Evolutionary conservation across 1,139 yeast species (phyloP), one percentile per base, ranked within the genome.

Genomic region (Candida pseudoviswanathii): DNA sequence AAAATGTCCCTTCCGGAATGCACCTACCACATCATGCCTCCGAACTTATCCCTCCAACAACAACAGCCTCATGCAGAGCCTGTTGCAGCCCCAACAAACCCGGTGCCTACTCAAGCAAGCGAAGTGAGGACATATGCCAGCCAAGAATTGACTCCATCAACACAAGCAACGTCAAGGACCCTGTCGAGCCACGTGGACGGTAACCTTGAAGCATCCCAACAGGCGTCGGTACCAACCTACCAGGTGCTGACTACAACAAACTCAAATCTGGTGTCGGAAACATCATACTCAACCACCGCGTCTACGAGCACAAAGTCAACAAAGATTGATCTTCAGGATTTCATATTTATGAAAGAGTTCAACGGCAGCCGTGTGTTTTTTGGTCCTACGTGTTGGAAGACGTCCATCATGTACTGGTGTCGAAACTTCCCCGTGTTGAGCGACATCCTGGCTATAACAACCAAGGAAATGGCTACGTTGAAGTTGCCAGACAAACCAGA

Each of bases 311-410:
- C 40, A 5, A 6, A 33, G 3, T 4, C 11, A 11, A 7, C 27
- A 16, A 16, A 24, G 29, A 29, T 39, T 9, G 41, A 39, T n/a
- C 22, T 39, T 4, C 31, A 11, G 9, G 41, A 39, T 24, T 11
- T 39, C 8, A 39, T 39, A 7, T 26, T n/a, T 10, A 6, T 39
- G 9, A 39, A 26, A 24, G 41, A 39, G 10, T 39, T 26, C n/a
- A 39, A 39, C 6, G 41, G 32, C 6, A 39, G 31, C 10, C 41
- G 25, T 5, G n/a, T 39, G 8, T 39, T 39, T 10, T 39, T 39
- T n/a, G 41, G 41, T 7, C 32, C 41, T 11, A 39, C 41, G 5
- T n/a, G 30, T 11, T 39, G 41, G 32, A 39, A 39, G n/a, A 27
- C 41, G 4, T 26, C 10, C 32, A 10, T 39, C 8, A 10, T 2